phyloP scores from a whole-genome alignment of 768 basidiomycete genomes.

The Rubroboletus pulcherrimus region DNA sequence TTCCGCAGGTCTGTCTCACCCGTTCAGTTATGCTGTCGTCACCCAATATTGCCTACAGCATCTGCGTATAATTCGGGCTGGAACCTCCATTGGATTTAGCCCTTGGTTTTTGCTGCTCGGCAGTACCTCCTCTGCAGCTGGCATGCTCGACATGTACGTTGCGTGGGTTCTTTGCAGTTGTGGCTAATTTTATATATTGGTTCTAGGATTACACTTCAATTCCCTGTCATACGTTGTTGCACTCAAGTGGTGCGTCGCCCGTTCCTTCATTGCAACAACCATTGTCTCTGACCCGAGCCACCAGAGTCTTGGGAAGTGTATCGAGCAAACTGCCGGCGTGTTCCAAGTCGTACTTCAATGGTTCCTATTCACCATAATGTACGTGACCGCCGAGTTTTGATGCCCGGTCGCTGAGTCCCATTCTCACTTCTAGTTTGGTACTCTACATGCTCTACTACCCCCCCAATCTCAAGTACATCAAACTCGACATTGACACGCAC shows the following conservation, averaged over 20 bases:
- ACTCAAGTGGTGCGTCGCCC: slow-evolving; percentile 55
- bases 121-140: slow-evolving; percentile 76
- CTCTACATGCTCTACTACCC: slow-evolving; percentile 95
- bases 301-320: slow-evolving; percentile 66
- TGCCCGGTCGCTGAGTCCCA: not conserved
- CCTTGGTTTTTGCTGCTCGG: slow-evolving; percentile 91
- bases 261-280: not conserved
- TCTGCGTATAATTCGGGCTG: slow-evolving; percentile 69
- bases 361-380: slow-evolving; percentile 83
- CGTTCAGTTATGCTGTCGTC: not conserved
- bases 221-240: slow-evolving; percentile 80
- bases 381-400: slow-evolving; percentile 27
- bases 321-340: slow-evolving; percentile 79
- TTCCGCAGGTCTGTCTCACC: slow-evolving; percentile 60
- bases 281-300: not conserved
- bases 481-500: slow-evolving; percentile 39
- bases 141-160: slow-evolving; percentile 77
- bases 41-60: slow-evolving; percentile 45
- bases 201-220: slow-evolving; percentile 78
- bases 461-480: slow-evolving; percentile 67
- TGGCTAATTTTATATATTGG: not conserved
- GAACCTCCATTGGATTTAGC: slow-evolving; percentile 85
- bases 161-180: not conserved
- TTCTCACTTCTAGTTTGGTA: slow-evolving; percentile 55
- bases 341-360: slow-evolving; percentile 81